These are phyloP conservation scores for Citrus australasica DNA, from an alignment of 345 rosid genomes.

Conservation along the genomic window DNA sequence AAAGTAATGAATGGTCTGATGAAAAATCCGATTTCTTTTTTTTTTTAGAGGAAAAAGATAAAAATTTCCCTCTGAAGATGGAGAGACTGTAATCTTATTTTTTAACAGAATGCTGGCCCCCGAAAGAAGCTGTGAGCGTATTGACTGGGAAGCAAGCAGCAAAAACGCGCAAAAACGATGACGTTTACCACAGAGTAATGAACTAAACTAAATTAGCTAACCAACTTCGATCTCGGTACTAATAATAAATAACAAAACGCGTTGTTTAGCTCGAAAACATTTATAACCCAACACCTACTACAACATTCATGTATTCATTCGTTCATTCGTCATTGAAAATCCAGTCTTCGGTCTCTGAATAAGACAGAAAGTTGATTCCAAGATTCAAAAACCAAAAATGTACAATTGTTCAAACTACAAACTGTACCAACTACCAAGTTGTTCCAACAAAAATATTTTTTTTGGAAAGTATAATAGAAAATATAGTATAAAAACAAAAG, in stretches of 20 bases:
- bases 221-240: not conserved
- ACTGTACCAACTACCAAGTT: not conserved
- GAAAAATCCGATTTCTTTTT: not conserved
- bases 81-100: too few species aligned
- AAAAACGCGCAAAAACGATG: not conserved
- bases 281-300: not conserved
- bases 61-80: not conserved
- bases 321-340: not conserved
- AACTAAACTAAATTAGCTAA: not conserved
- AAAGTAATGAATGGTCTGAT: not conserved
- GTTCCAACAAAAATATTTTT: too few species aligned
- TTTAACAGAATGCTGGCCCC: not conserved
- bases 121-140: not conserved
- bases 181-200: not conserved
- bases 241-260: not conserved
- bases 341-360: not conserved
- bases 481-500: not conserved
- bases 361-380: constrained; percentile 4
- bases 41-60: not conserved
- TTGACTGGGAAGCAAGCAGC: not conserved
- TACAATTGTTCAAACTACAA: not conserved
- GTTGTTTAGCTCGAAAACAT: not conserved
- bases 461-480: not conserved
- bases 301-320: not conserved
- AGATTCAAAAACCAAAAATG: not conserved